Base-by-base conservation (phyloP, 1,139 yeast species). In the Candida freyschussii region DNA sequence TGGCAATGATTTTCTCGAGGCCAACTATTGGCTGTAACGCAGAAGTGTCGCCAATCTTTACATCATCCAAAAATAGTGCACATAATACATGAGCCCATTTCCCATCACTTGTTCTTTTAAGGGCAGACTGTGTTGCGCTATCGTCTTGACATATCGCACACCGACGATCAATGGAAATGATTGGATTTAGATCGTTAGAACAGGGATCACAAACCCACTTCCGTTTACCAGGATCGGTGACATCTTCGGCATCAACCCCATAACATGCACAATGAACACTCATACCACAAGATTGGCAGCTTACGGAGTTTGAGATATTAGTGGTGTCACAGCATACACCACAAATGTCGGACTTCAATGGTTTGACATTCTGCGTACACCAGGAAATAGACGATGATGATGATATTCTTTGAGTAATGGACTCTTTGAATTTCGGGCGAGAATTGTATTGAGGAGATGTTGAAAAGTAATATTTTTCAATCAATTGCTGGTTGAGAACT, bases 191-290 rank as follows among this genome's bases (percentile, higher is more conserved):
- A 34, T 78, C 81, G 50, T 87, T 87, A 4, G 76, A 62, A 52
- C 97, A 89, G 3, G 79, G 69, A 48, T 86, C 96, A 59, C 97
- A 89, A 21, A 70, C 57, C 97, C 97, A 89, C 32, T 65, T 70
- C 27, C 57, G 39, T 14, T 26, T 20, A 2, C 22, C 27, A 10
- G 36, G 24, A 9, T 15, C 26, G 17, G 24, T 17, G 2, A 27
- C 24, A 3, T 27, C 20, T 3, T 28, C 25, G 7, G 31, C 9
- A 0, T 39, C 19, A 6, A 73, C 47, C 2, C 95, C 95, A 49
- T 79, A 78, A 53, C 96, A 87, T 0, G 70, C 56, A 2, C 70
- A 60, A 53, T 89, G 97, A 2, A 80, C 87, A 36, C 67, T 68
- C 17, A 85, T 62, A 0, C 85, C 83, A 62, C 97, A 89, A 15